A percentile compares a stretch with the other conserved stretches of the same genome.
Evolutionary conservation across 768 basidiomycete species (phyloP).

Genomic region (Rhizopogon rudus): DNA sequence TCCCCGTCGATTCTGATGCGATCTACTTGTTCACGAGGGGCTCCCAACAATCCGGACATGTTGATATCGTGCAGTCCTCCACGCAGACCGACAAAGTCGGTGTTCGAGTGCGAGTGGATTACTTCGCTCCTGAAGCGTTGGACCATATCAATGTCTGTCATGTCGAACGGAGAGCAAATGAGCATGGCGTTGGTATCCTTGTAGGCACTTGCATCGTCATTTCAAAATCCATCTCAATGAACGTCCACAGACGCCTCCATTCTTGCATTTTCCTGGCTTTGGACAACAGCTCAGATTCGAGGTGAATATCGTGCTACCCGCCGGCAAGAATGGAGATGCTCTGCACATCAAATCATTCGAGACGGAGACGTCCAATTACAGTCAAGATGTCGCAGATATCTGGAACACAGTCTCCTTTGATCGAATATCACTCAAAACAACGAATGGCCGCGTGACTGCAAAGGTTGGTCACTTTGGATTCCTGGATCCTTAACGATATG

Average conservation of each 20-base stretch:
- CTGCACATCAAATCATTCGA: constrained; percentile 36
- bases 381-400: constrained; percentile 33
- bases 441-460: constrained; percentile 30
- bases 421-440: constrained; percentile 28
- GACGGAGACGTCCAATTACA: constrained; percentile 37
- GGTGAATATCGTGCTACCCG: constrained; percentile 34
- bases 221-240: neutral
- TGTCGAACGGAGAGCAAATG: constrained; percentile 17
- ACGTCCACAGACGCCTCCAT: constrained; percentile 28
- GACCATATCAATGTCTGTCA: constrained; percentile 24
- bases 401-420: constrained; percentile 32
- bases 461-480: constrained; percentile 21
- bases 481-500: neutral
- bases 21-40: constrained; percentile 29
- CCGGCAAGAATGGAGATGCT: constrained; percentile 12
- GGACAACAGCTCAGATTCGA: constrained; percentile 27
- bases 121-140: constrained; percentile 11
- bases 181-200: constrained; percentile 29
- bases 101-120: constrained; percentile 25
- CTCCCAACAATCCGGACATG: constrained; percentile 18
- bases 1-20: constrained; percentile 25
- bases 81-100: constrained; percentile 21
- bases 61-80: constrained; percentile 25
- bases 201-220: constrained; percentile 14
- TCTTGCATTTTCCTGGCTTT: constrained; percentile 1